These are phyloP conservation scores for Fraxinus ornus DNA, from an alignment of 305 asterid species.

Conservation along the genomic window DNA sequence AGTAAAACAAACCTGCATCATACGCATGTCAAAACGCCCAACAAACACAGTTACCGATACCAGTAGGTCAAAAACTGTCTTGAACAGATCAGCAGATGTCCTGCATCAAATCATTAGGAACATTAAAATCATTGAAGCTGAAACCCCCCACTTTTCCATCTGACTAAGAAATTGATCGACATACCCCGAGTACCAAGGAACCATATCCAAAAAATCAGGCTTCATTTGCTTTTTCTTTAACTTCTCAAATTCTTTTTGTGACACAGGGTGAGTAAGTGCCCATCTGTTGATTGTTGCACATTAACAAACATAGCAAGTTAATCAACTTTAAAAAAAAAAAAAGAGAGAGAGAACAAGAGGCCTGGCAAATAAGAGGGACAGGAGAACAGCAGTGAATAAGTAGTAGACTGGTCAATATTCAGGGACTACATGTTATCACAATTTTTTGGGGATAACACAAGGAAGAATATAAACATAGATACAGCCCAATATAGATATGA, in stretches of 20 bases:
- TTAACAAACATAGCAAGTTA: conserved; percentile 2
- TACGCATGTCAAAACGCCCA: conserved; percentile 99
- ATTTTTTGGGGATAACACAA: not conserved
- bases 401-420: not conserved
- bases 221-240: conserved; percentile 83
- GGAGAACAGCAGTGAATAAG: not conserved
- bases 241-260: conserved; percentile 77
- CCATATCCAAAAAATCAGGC: conserved; percentile 98
- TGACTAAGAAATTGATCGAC: conserved; percentile 11
- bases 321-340: not conserved
- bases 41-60: conserved; percentile 97
- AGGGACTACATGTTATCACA: not conserved
- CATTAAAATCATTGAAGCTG: conserved; percentile 19
- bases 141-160: not conserved
- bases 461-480: conserved; percentile 1
- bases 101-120: conserved; percentile 46
- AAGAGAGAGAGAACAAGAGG: not conserved
- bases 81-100: conserved; percentile 96
- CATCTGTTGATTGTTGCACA: conserved; percentile 52
- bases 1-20: conserved; percentile 81
- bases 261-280: conserved; percentile 97
- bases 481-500: not conserved
- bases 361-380: not conserved
- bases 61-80: conserved; percentile 95
- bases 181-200: conserved; percentile 99